Conservation (phyloP, 495 filamentous ascomycete genomes). For the Corynascus novoguineensis region DNA sequence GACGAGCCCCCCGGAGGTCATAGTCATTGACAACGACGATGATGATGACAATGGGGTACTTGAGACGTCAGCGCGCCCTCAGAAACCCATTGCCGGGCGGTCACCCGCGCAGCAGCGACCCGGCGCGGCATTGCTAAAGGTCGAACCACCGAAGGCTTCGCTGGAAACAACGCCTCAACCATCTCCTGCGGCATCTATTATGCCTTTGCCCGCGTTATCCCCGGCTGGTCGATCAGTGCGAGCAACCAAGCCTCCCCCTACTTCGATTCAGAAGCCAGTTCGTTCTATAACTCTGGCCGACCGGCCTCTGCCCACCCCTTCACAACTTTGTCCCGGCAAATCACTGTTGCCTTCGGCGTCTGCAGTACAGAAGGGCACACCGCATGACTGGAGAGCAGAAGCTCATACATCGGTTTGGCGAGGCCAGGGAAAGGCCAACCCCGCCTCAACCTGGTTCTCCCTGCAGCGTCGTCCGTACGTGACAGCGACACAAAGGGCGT, state of each 20-base stretch:
- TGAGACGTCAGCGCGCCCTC: background rate
- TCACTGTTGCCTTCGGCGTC: background rate
- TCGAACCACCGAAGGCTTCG: no score
- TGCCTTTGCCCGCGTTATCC: no score
- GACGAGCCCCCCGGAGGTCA: constrained; percentile 1
- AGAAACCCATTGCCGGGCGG: background rate
- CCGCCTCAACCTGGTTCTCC: constrained; percentile 7
- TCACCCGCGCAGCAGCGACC: no score
- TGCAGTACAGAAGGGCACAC: background rate
- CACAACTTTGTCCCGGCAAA: background rate
- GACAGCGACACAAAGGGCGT: constrained; percentile 20
- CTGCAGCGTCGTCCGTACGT: constrained; percentile 30
- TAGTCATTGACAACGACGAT: constrained; percentile 21
- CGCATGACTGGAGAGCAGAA: constrained; percentile 18
- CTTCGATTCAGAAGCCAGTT: no score
- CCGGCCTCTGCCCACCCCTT: background rate
- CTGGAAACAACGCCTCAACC: no score
- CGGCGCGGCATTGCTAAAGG: no score
- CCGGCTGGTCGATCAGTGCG: no score
- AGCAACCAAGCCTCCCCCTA: no score
- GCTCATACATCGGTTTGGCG: constrained; percentile 16
- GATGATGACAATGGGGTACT: constrained; percentile 9
- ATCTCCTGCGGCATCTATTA: background rate
- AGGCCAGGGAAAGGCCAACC: background rate
- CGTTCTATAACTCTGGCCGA: no score